These are phyloP conservation scores for Pseudevernia furfuracea DNA, from an alignment of 495 filamentous ascomycete genomes.

Conservation along the genomic window DNA sequence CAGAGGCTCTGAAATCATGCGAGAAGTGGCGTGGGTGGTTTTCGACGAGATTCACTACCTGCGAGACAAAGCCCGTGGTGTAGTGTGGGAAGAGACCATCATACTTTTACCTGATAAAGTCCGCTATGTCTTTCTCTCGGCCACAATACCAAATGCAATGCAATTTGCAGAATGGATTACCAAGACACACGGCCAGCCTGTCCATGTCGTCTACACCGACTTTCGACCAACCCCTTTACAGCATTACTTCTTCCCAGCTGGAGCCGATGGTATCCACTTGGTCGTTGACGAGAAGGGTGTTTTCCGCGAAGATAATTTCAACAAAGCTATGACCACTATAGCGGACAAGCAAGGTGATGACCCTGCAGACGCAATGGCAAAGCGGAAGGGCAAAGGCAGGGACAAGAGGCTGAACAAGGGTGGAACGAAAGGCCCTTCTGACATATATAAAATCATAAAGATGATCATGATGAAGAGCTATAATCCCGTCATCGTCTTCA, in stretches of 20 bases:
- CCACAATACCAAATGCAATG: slow-evolving; percentile 99
- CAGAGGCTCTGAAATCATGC: slow-evolving; percentile 96
- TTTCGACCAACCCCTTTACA: slow-evolving; percentile 94
- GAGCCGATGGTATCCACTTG: slow-evolving; percentile 86
- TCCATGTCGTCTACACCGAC: slow-evolving; percentile 97
- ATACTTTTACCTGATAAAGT: slow-evolving; percentile 97
- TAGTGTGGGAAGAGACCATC: slow-evolving; percentile 99
- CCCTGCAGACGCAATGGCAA: slow-evolving; percentile 66
- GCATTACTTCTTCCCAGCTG: slow-evolving; percentile 94
- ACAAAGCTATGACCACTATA: slow-evolving; percentile 83
- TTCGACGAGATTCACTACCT: slow-evolving; percentile 99
- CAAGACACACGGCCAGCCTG: slow-evolving; percentile 93
- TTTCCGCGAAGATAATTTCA: slow-evolving; percentile 95
- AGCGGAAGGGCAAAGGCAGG: slow-evolving; percentile 76
- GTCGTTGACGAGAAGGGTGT: slow-evolving; percentile 92
- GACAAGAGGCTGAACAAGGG: slow-evolving; percentile 88
- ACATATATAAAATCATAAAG: slow-evolving; percentile 94
- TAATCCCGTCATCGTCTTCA: slow-evolving; percentile 98
- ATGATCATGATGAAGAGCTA: slow-evolving; percentile 97
- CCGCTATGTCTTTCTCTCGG: slow-evolving; percentile 94
- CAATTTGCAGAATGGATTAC: slow-evolving; percentile 99
- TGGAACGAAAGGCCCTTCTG: slow-evolving; percentile 59
- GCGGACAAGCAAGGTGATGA: slow-evolving; percentile 84
- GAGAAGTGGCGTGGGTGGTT: slow-evolving; percentile 93
- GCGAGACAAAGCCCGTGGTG: slow-evolving; percentile 87